A percentile compares a stretch with the other conserved stretches of the same genome.
Conservation (phyloP, 2,329 filamentous ascomycete species). For the Neurospora sp. region DNA sequence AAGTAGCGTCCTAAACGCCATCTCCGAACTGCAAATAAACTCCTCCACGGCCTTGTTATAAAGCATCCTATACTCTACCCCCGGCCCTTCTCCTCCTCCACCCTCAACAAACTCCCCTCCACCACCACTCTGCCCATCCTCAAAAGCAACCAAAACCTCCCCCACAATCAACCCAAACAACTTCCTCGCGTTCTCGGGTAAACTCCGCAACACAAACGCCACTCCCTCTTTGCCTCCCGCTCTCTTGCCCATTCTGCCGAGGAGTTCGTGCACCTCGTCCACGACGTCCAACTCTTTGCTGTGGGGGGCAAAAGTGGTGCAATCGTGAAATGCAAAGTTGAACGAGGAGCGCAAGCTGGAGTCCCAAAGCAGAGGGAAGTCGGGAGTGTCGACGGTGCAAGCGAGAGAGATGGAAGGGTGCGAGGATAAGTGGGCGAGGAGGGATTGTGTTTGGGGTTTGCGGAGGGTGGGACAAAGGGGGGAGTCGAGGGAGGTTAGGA, state of each 20-base stretch:
- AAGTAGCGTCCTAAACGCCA: constrained; percentile 85
- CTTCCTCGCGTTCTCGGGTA: constrained; percentile 85
- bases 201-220: constrained; percentile 75
- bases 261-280: constrained; percentile 78
- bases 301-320: constrained; percentile 63
- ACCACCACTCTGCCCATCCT: constrained; percentile 41
- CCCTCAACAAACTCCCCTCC: constrained; percentile 28
- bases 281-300: constrained; percentile 69
- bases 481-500: constrained; percentile 84
- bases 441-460: constrained; percentile 55
- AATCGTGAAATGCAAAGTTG: constrained; percentile 86
- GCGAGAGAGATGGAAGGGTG: constrained; percentile 64
- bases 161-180: constrained; percentile 77
- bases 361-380: constrained; percentile 84
- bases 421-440: constrained; percentile 66
- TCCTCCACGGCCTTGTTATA: constrained; percentile 96
- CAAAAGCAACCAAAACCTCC: constrained; percentile 66
- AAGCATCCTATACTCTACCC: constrained; percentile 80
- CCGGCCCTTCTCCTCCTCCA: constrained; percentile 45
- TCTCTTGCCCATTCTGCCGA: constrained; percentile 69
- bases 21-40: constrained; percentile 93
- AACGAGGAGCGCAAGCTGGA: constrained; percentile 71
- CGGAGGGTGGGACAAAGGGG: constrained; percentile 58
- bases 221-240: constrained; percentile 87
- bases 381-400: constrained; percentile 78